Evolutionary conservation across 2,329 filamentous ascomycete species (phyloP).

Genomic region (Boeremia lycopersici): DNA sequence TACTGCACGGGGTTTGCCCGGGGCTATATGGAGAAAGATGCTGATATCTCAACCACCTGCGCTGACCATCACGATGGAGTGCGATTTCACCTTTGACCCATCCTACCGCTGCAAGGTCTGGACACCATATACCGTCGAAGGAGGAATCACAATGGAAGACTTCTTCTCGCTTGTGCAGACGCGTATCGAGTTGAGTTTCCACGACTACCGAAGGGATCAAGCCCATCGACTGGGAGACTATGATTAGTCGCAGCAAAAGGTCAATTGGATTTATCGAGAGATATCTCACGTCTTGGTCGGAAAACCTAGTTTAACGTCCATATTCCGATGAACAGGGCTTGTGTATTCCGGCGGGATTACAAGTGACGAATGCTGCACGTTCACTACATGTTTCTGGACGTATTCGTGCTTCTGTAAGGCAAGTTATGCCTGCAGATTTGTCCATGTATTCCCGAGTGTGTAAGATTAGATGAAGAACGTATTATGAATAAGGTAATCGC

Average conservation of each 20-base stretch:
- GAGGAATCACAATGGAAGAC: constrained; percentile 14
- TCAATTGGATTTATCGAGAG: neutral
- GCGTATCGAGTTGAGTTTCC: constrained; percentile 13
- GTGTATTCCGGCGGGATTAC: neutral
- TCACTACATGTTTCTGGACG: neutral
- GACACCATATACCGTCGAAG: constrained; percentile 16
- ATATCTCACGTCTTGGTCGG: neutral
- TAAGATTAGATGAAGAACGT: neutral
- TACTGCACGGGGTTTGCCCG: constrained; percentile 7
- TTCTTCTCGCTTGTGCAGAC: constrained; percentile 16
- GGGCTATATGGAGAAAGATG: constrained; percentile 16
- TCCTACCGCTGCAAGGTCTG: constrained; percentile 17
- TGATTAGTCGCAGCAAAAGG: neutral
- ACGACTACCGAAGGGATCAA: constrained; percentile 12
- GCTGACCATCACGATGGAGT: constrained; percentile 17
- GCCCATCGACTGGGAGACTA: constrained; percentile 2
- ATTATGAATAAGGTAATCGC: neutral
- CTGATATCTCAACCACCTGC: constrained; percentile 14
- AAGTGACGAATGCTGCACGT: neutral
- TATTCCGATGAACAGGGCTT: neutral
- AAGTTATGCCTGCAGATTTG: neutral
- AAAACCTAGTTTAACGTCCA: neutral
- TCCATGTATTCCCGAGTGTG: neutral
- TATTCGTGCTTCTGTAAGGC: neutral
- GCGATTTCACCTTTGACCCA: constrained; percentile 18